A percentile compares a stretch with the other conserved stretches of the same genome.
Evolutionary conservation across 805 yeast genomes (phyloP).

Genomic region (Wickerhamomyces silvicola): DNA sequence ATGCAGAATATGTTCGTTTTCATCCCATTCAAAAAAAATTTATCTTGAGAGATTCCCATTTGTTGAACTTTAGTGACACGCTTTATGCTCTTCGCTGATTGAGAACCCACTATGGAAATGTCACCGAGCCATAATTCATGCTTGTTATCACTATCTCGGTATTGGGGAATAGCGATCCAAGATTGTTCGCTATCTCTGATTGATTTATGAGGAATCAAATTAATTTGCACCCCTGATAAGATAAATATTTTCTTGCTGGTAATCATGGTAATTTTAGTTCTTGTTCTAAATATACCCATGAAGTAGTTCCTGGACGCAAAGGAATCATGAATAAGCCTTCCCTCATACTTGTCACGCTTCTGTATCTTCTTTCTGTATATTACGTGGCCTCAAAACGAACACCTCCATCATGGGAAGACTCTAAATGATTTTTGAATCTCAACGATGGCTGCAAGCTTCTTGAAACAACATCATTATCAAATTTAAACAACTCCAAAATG

Average conservation of each 20-base stretch:
- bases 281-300: constrained; percentile 18
- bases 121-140: constrained; percentile 22
- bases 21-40: constrained; percentile 20
- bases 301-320: constrained; percentile 16
- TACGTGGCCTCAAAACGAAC: constrained; percentile 29
- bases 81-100: background rate
- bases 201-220: constrained; percentile 10
- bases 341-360: constrained; percentile 22
- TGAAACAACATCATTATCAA: constrained; percentile 21
- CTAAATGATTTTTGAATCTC: constrained; percentile 23
- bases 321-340: constrained; percentile 28
- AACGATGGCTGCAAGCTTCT: constrained; percentile 12
- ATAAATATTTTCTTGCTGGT: constrained; percentile 20
- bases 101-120: constrained; percentile 12
- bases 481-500: constrained; percentile 21
- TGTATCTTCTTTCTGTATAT: constrained; percentile 27
- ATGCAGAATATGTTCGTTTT: constrained; percentile 15
- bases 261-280: constrained; percentile 14
- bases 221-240: constrained; percentile 14
- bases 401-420: constrained; percentile 8
- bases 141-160: constrained; percentile 3
- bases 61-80: constrained; percentile 3
- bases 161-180: constrained; percentile 23
- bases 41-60: constrained; percentile 4
- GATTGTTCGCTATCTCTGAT: constrained; percentile 11